phyloP scores from a whole-genome alignment of 768 basidiomycete genomes.

The Boletus sp. region DNA sequence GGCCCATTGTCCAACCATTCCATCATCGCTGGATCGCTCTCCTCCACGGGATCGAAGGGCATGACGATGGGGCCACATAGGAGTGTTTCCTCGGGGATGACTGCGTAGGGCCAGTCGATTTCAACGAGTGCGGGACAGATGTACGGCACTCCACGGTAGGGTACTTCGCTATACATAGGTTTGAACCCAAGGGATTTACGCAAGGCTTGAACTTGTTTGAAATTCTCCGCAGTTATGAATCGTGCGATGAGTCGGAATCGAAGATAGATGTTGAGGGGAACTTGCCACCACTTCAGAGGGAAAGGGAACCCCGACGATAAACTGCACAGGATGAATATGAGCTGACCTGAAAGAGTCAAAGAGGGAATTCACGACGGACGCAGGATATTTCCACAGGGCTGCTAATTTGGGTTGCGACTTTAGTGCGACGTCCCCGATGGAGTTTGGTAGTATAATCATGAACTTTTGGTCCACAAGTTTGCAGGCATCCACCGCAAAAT shows the following conservation, averaged over 20 bases:
- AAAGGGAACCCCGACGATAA: conserved; percentile 9
- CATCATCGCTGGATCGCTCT: conserved; percentile 2
- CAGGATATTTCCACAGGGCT: conserved; percentile 7
- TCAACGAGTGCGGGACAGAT: conserved; percentile 7
- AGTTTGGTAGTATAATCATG: conserved; percentile 1
- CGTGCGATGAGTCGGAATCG: neutral
- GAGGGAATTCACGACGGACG: neutral
- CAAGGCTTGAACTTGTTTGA: neutral
- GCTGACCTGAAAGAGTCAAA: neutral
- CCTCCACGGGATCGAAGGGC: conserved; percentile 8
- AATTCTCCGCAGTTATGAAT: neutral
- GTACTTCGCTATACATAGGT: neutral
- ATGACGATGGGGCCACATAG: conserved; percentile 10
- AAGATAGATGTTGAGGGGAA: conserved; percentile 9
- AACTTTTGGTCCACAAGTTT: conserved; percentile 1
- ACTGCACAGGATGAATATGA: neutral
- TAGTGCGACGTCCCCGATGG: neutral
- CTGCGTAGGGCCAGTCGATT: neutral
- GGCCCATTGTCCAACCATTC: conserved; percentile 5
- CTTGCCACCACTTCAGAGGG: conserved; percentile 15
- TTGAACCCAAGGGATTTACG: conserved; percentile 4
- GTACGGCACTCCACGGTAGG: neutral
- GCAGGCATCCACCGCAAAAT: conserved; percentile 8
- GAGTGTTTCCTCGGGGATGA: conserved; percentile 5
- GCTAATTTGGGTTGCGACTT: neutral